Base-by-base conservation (phyloP, 345 rosid genomes). In the Eucalyptus coolabah region DNA sequence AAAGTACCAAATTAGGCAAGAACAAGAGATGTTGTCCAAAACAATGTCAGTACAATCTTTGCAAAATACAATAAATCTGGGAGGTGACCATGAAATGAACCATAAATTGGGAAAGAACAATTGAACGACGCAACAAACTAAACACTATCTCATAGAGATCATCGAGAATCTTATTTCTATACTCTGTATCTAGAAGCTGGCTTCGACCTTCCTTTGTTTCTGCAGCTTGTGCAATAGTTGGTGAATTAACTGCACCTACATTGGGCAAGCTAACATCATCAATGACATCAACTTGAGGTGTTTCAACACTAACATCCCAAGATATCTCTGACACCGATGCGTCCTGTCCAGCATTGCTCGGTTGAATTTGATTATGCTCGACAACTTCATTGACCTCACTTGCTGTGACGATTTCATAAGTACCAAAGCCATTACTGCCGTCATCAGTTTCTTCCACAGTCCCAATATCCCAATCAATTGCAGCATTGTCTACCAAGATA, bases 391-490 rank as follows among this genome's bases (percentile, higher is more conserved):
- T 91, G 92, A 96, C 91, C 88, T 97, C 98, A 86, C 95, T 95
- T 87, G 98, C 99, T 90, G 95, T 91, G 83, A 98, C 96, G 8
- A 97, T 95, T 91, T 98, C 99, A 91, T 97, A 98, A 47, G 98
- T 96, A 86, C 98, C 99, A 90, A 98, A 92, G 89, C 96, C 99
- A 92, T 97, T 95, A 87, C 97, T 95, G 89, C 88, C 51, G 88
- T 96, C 96, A 90, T 96, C 97, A 81, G 94, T 93, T 93, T 95
- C 99, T 93, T 93, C 99, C 88, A 93, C 92, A 90, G 95, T 91
- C 86, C 96, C 96, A 91, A 97, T 95, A 91, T 97, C 99, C 99
- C 99, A 95, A 93, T 97, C 97, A 92, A 98, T 98, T 90, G 95
- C 95, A 89, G 96, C 89, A 77, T 91, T 92, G 88, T 96, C 98